A percentile compares a stretch with the other conserved stretches of the same genome.
Evolutionary conservation across 108 stramenopile species (phyloP).

Genomic region (Conticribra guillardii): DNA sequence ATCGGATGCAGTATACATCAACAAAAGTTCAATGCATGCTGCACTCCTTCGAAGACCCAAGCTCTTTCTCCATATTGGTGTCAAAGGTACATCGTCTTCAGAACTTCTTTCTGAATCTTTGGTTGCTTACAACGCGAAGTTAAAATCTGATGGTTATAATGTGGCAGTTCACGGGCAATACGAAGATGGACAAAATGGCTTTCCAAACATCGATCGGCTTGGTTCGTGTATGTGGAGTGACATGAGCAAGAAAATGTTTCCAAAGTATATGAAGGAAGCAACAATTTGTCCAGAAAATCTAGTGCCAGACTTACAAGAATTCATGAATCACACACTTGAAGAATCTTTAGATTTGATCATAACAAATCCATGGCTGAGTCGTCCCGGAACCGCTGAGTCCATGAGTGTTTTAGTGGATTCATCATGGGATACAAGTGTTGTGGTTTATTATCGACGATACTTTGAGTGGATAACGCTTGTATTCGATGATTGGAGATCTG

Average conservation of each 20-base stretch:
- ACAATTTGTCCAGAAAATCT: conserved; percentile 11
- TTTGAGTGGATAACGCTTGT: conserved; percentile 19
- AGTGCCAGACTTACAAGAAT: not conserved
- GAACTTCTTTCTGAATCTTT: conserved; percentile 13
- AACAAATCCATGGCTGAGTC: conserved; percentile 16
- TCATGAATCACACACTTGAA: conserved; percentile 10
- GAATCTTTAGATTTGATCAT: conserved; percentile 13
- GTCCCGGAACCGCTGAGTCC: conserved; percentile 17
- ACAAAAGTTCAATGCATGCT: conserved; percentile 20
- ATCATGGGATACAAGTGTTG: conserved; percentile 7
- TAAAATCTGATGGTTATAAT: conserved; percentile 14
- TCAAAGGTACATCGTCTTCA: conserved; percentile 19
- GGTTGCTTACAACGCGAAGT: not conserved
- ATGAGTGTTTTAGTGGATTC: conserved; percentile 12
- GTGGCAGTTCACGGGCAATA: conserved; percentile 24
- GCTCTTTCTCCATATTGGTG: conserved; percentile 21
- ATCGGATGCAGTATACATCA: conserved; percentile 15
- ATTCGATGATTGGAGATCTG: conserved; percentile 13
- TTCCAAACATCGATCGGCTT: conserved; percentile 17
- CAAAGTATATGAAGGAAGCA: conserved; percentile 13
- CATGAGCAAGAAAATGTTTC: conserved; percentile 7
- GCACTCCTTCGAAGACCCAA: conserved; percentile 9
- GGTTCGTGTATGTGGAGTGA: conserved; percentile 21
- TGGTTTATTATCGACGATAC: conserved; percentile 19
- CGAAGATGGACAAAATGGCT: not conserved